Evolutionary conservation across 176 grass and related monocot species (phyloP).

Genomic region (Aegilops bicornis): DNA sequence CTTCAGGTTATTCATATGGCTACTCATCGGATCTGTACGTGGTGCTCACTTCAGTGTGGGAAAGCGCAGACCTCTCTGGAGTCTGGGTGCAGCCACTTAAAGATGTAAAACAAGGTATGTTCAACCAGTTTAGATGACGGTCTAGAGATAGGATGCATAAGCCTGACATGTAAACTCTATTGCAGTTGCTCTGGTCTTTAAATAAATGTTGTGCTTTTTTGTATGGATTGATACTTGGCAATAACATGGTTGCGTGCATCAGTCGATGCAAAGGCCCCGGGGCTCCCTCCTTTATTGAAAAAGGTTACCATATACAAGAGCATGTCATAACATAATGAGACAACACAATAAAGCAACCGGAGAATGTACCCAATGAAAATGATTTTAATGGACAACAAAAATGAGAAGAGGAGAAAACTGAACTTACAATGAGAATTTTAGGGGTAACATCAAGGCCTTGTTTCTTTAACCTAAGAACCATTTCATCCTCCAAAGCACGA

Average conservation of each 20-base stretch:
- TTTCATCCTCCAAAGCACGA: slow-evolving; percentile 85
- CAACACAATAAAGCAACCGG: background rate
- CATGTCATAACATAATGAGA: background rate
- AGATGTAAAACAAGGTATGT: background rate
- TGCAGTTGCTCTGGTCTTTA: too few relatives aligned
- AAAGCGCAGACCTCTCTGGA: too few relatives aligned
- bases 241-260: too few relatives aligned
- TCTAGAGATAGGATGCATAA: background rate
- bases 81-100: background rate
- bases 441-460: slow-evolving; percentile 82
- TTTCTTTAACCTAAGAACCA: slow-evolving; percentile 86
- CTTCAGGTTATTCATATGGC: too few relatives aligned
- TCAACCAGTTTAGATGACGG: background rate
- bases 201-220: too few relatives aligned
- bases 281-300: too few relatives aligned
- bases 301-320: background rate
- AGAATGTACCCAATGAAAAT: slow-evolving; percentile 17
- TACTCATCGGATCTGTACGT: too few relatives aligned
- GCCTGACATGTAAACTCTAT: too few relatives aligned
- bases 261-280: too few relatives aligned
- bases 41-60: too few relatives aligned
- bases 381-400: slow-evolving; percentile 3
- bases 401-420: slow-evolving; percentile 4
- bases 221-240: too few relatives aligned
- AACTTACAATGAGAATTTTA: slow-evolving; percentile 89